phyloP scores from a whole-genome alignment of 805 yeast species.

The Schizosaccharomyces osmophilus region DNA sequence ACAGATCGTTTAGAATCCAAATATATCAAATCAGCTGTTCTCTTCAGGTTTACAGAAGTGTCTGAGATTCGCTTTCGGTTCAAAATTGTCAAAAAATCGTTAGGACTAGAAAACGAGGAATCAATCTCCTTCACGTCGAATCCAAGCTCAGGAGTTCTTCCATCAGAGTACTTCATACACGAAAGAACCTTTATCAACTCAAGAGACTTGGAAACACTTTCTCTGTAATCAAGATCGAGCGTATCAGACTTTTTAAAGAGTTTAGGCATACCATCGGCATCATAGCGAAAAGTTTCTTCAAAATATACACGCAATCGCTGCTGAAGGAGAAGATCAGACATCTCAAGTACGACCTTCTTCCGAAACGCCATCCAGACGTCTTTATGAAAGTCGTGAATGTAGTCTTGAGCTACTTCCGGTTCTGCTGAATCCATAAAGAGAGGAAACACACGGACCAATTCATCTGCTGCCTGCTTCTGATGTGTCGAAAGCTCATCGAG shows the following conservation, averaged over 20 bases:
- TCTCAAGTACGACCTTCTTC: background rate
- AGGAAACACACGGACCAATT: background rate
- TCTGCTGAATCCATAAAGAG: slow-evolving; percentile 1
- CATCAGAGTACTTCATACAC: slow-evolving; percentile 24
- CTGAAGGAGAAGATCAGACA: slow-evolving; percentile 25
- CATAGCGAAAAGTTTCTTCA: slow-evolving; percentile 65
- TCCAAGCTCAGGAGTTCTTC: slow-evolving; percentile 17
- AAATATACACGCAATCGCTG: slow-evolving; percentile 33
- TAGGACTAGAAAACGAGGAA: slow-evolving; percentile 12
- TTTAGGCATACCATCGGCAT: slow-evolving; percentile 55
- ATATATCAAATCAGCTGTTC: slow-evolving; percentile 53
- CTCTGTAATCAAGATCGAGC: slow-evolving; percentile 37
- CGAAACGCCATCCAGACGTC: background rate
- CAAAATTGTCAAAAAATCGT: slow-evolving; percentile 30
- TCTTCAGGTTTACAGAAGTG: slow-evolving; percentile 35
- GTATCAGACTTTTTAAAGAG: slow-evolving; percentile 55
- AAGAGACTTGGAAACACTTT: slow-evolving; percentile 35
- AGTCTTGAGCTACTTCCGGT: slow-evolving; percentile 7
- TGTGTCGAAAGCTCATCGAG: slow-evolving; percentile 14
- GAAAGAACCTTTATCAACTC: slow-evolving; percentile 34
- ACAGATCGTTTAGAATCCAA: slow-evolving; percentile 77
- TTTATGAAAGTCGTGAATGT: background rate
- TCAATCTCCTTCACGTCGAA: slow-evolving; percentile 19
- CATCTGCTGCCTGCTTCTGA: slow-evolving; percentile 11
- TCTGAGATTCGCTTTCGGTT: slow-evolving; percentile 31